Base-by-base conservation (phyloP, 768 basidiomycete genomes). In the Naematelia encephala region DNA sequence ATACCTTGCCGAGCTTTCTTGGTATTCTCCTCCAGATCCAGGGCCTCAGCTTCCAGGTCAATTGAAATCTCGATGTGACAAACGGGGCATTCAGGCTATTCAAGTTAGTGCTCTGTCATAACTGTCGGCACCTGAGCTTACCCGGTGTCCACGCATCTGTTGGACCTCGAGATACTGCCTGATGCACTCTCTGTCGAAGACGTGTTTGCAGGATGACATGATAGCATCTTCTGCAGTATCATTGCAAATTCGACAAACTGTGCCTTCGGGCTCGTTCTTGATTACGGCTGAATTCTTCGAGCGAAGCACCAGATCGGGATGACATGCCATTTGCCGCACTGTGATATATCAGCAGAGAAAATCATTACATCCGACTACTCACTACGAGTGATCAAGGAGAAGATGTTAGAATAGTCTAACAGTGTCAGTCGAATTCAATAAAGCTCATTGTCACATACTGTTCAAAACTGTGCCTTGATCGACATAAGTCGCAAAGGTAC, bases 191-290 rank as follows among this genome's bases (percentile, higher is more conserved):
- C 96, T 84, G 74, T 97, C 92, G 70, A 96, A 99, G 62, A 96
- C 87, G 72, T 99, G 96, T 42, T 84, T 85, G 73, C 96, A 99
- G 67, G 86, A 89, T 23, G 91, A 87, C 72, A 90, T 86, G 62
- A 99, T 97, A 2, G 96, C 91, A 70, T 99, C 96, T 78, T 99
- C 96, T 0, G 91, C 76, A 42, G 96, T 82, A 67, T 99, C 96
- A 68, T 91, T 90, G 78, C 96, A 99, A n/a, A 99, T 79, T 55
- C 96, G 83, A 72, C 96, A 99, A 5, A 97, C 84, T 0, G 89
- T 87, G 1, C 86, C 87, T 74, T 94, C 90, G 11, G 82, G 83
- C 4, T 81, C 72, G 27, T 87, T 83, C 19, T 85, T 21, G 11
- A 70, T 63, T 28, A 66, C 55, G 28, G 62, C 63, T 57, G 89